Evolutionary conservation across 208 protist genomes (phyloP).

Genomic region (Leishmania major): DNA sequence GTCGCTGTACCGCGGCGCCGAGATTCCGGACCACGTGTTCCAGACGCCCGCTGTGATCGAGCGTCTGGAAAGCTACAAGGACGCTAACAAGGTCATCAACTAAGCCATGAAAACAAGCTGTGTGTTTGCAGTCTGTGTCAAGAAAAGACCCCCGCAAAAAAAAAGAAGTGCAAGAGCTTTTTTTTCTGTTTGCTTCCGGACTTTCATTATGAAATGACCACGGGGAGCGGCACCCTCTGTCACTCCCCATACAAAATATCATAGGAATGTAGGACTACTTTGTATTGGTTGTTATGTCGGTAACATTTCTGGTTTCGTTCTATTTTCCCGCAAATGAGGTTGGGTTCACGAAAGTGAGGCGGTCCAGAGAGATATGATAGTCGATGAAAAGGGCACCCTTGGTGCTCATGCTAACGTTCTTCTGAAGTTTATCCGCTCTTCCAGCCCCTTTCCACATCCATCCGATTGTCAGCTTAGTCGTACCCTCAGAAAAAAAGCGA

Average conservation of each 20-base stretch:
- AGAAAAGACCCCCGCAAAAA: neutral
- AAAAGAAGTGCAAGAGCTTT: conserved; percentile 2
- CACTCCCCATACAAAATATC: conserved; percentile 16
- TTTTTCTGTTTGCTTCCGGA: conserved; percentile 4
- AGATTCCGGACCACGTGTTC: conserved; percentile 91
- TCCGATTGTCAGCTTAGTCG: neutral
- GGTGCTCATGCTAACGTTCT: neutral
- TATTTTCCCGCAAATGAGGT: conserved; percentile 12
- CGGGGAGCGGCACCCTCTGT: neutral
- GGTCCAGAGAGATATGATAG: neutral
- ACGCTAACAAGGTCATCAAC: conserved; percentile 74
- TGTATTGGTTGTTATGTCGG: neutral
- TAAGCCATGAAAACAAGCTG: conserved; percentile 23
- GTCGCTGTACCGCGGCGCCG: conserved; percentile 88
- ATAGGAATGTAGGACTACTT: conserved; percentile 31
- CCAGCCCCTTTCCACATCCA: neutral
- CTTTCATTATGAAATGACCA: conserved; percentile 8
- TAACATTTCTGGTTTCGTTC: conserved; percentile 1
- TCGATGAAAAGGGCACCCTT: neutral
- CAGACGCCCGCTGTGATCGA: conserved; percentile 90
- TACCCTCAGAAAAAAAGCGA: neutral
- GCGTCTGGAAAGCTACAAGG: conserved; percentile 76
- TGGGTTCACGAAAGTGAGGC: neutral
- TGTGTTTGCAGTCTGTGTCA: conserved; percentile 1
- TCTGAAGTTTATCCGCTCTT: neutral